Evolutionary conservation across 164 flowering plant genomes (phyloP).

Genomic region (Taxillus chinensis): DNA sequence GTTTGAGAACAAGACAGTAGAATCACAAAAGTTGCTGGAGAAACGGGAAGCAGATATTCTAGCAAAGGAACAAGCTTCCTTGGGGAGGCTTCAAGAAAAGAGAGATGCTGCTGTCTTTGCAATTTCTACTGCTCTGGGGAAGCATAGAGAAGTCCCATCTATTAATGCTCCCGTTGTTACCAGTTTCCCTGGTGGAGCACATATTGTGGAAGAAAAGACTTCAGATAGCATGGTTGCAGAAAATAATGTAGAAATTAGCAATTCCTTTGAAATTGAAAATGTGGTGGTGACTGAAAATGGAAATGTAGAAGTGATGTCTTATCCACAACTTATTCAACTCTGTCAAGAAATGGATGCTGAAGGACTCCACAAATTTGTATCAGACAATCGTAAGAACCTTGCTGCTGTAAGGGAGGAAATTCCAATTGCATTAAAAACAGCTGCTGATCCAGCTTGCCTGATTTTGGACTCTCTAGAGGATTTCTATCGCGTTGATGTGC

Average conservation of each 20-base stretch:
- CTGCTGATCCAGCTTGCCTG: constrained; percentile 56
- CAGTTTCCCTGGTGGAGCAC: constrained; percentile 12
- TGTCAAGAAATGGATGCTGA: constrained; percentile 73
- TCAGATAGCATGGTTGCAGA: constrained; percentile 30
- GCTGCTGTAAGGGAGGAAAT: constrained; percentile 72
- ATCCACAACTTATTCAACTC: constrained; percentile 59
- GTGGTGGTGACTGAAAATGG: constrained; percentile 26
- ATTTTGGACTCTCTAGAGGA: constrained; percentile 68
- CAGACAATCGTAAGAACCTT: constrained; percentile 91
- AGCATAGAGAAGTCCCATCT: constrained; percentile 31
- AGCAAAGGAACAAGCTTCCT: constrained; percentile 69
- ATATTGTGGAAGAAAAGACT: constrained; percentile 35
- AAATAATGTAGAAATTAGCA: constrained; percentile 21
- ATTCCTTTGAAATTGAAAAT: constrained; percentile 21
- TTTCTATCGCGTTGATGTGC: constrained; percentile 48
- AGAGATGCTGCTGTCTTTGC: constrained; percentile 81
- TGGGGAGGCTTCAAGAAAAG: constrained; percentile 71
- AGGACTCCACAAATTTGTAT: constrained; percentile 84
- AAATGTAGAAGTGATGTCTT: constrained; percentile 34
- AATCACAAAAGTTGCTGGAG: constrained; percentile 51
- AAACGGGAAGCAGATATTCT: constrained; percentile 67
- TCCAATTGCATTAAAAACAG: constrained; percentile 66
- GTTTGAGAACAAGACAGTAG: constrained; percentile 47
- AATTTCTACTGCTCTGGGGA: constrained; percentile 45
- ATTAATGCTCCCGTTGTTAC: constrained; percentile 21